phyloP scores from a whole-genome alignment of 257 asterid genomes.

The Paulownia fortunei region DNA sequence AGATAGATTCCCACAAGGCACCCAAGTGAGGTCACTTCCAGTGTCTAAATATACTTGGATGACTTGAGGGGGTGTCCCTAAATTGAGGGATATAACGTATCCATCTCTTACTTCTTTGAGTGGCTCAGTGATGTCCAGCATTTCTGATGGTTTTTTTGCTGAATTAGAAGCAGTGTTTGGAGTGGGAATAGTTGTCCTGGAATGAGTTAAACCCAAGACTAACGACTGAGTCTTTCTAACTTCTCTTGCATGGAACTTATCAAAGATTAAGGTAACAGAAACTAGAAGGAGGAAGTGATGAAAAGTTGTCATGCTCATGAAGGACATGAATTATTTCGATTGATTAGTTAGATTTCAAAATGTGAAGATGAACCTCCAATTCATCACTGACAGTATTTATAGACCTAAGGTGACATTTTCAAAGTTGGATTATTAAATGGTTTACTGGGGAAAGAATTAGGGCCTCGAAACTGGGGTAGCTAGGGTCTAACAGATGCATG shows the following conservation, averaged over 20 bases:
- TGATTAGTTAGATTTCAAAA: too few relatives aligned
- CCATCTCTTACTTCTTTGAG: constrained; percentile 67
- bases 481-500: too few relatives aligned
- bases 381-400: too few relatives aligned
- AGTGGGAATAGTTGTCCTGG: constrained; percentile 19
- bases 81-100: constrained; percentile 59
- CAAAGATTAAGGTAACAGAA: not conserved
- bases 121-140: constrained; percentile 53
- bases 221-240: not conserved
- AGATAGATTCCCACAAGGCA: constrained; percentile 68
- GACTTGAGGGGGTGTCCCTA: constrained; percentile 76
- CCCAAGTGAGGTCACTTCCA: constrained; percentile 89
- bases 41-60: constrained; percentile 69
- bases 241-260: not conserved
- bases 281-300: not conserved
- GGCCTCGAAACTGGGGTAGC: too few relatives aligned
- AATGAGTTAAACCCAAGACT: not conserved
- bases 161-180: constrained; percentile 44
- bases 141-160: constrained; percentile 29
- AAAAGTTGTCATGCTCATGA: too few relatives aligned
- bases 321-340: too few relatives aligned
- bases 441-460: too few relatives aligned
- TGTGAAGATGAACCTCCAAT: too few relatives aligned
- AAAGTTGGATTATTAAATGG: too few relatives aligned
- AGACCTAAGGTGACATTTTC: too few relatives aligned